These are phyloP conservation scores for Curvularia hawaiiensis DNA, from an alignment of 2,329 filamentous ascomycete genomes.

Conservation along the genomic window DNA sequence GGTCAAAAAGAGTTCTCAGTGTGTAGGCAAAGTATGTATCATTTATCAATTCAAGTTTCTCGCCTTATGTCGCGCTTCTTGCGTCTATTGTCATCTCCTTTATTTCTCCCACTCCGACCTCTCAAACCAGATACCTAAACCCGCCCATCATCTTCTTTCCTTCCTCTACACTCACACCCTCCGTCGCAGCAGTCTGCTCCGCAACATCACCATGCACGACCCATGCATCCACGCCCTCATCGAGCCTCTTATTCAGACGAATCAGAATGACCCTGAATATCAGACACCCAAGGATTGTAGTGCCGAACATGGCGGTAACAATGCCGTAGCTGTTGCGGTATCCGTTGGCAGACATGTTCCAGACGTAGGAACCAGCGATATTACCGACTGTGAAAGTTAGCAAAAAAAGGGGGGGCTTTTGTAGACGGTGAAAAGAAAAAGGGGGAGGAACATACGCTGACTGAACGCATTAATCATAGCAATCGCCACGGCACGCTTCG, in stretches of 20 bases:
- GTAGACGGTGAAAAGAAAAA: too few species aligned
- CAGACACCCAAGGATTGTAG: slow-evolving; percentile 60
- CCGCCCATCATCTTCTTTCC: slow-evolving; percentile 34
- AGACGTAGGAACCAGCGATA: slow-evolving; percentile 65
- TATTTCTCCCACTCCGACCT: neutral
- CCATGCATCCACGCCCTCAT: slow-evolving; percentile 38
- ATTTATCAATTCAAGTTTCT: neutral
- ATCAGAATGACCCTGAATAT: slow-evolving; percentile 37
- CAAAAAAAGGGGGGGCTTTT: too few species aligned
- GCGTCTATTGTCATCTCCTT: too few species aligned
- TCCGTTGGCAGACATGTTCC: slow-evolving; percentile 63
- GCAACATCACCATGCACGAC: slow-evolving; percentile 35
- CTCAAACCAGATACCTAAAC: slow-evolving; percentile 41
- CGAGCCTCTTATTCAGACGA: slow-evolving; percentile 40
- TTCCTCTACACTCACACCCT: slow-evolving; percentile 38
- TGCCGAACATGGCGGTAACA: slow-evolving; percentile 67
- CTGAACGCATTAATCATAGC: slow-evolving; percentile 63
- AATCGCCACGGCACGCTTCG: slow-evolving; percentile 66
- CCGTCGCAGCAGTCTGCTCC: slow-evolving; percentile 36
- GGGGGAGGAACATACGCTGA: slow-evolving; percentile 18
- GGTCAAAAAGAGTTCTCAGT: too few species aligned
- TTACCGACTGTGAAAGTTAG: slow-evolving; percentile 30
- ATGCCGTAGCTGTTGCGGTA: slow-evolving; percentile 69
- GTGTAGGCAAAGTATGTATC: neutral
- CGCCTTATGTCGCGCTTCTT: too few species aligned